Evolutionary conservation across 2,329 filamentous ascomycete genomes (phyloP).

Genomic region (Grosmannia clavigera): DNA sequence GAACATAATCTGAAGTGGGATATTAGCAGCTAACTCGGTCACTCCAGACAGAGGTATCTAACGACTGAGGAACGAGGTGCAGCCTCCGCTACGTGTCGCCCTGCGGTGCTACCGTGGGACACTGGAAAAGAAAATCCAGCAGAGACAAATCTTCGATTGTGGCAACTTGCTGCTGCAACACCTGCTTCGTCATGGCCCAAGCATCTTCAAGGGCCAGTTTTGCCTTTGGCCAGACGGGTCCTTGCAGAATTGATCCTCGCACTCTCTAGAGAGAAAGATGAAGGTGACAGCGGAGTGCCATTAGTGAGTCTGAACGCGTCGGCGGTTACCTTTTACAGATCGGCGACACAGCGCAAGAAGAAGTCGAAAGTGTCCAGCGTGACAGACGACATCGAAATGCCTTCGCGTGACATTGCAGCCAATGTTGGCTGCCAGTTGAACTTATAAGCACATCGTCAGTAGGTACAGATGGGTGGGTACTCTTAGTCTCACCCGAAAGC

Average conservation of each 20-base stretch:
- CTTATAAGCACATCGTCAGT: too few relatives aligned
- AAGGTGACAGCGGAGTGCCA: constrained; percentile 21
- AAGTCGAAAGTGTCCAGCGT: constrained; percentile 51
- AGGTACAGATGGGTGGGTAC: too few relatives aligned
- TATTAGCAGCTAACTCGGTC: too few relatives aligned
- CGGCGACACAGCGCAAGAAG: constrained; percentile 43
- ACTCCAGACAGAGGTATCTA: too few relatives aligned
- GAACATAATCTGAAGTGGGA: neutral
- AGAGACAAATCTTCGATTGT: constrained; percentile 43
- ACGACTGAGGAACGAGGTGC: constrained; percentile 36
- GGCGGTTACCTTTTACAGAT: constrained; percentile 42
- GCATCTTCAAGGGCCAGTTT: constrained; percentile 30
- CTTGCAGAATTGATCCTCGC: constrained; percentile 43
- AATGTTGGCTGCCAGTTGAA: constrained; percentile 36
- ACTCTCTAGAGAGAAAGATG: constrained; percentile 26
- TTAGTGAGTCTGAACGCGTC: constrained; percentile 42
- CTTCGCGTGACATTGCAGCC: constrained; percentile 49
- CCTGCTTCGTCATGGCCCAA: constrained; percentile 24
- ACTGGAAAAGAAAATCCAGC: constrained; percentile 31
- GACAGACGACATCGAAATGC: constrained; percentile 44
- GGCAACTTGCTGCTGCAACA: constrained; percentile 36
- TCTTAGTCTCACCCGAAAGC: constrained; percentile 31
- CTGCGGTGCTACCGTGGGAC: constrained; percentile 38
- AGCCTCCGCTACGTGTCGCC: constrained; percentile 39
- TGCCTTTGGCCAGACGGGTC: constrained; percentile 36